Conservation (phyloP, 805 yeast species). For the Saturnispora galanensis region DNA sequence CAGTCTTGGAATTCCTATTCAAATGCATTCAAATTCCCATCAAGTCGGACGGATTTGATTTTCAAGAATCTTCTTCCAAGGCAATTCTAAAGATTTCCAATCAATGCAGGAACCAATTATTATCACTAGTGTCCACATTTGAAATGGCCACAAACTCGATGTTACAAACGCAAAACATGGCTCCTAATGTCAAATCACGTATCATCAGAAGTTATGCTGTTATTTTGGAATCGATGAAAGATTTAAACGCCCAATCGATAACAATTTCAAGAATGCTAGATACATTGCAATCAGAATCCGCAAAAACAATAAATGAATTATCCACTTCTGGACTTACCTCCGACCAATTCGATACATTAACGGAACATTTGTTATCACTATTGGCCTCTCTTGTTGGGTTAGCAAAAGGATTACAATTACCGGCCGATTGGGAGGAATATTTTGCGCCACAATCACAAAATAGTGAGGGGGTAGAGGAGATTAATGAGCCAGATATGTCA, state of each 20-base stretch:
- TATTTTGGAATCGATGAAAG: slow-evolving; percentile 44
- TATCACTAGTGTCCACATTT: slow-evolving; percentile 36
- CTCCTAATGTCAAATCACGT: slow-evolving; percentile 44
- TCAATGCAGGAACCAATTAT: slow-evolving; percentile 36
- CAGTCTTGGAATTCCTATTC: slow-evolving; percentile 41
- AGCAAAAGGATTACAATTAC: slow-evolving; percentile 57
- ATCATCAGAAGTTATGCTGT: slow-evolving; percentile 54
- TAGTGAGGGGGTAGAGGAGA: neutral
- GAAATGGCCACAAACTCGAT: slow-evolving; percentile 39
- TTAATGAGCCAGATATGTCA: neutral
- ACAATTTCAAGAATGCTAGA: slow-evolving; percentile 18
- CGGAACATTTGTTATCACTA: slow-evolving; percentile 45
- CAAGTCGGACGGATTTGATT: slow-evolving; percentile 4
- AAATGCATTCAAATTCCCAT: slow-evolving; percentile 14
- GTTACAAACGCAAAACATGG: slow-evolving; percentile 27
- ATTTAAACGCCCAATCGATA: slow-evolving; percentile 36
- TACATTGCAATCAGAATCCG: slow-evolving; percentile 17
- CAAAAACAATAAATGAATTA: slow-evolving; percentile 10
- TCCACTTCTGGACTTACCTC: slow-evolving; percentile 1
- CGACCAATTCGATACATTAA: slow-evolving; percentile 20
- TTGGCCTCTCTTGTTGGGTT: slow-evolving; percentile 57
- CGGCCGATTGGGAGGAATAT: slow-evolving; percentile 40
- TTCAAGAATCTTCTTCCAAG: slow-evolving; percentile 32
- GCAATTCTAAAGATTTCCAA: slow-evolving; percentile 54
- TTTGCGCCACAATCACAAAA: slow-evolving; percentile 13